Conservation (phyloP, 352 stramenopile species). For the Globisporangium yorkense region DNA sequence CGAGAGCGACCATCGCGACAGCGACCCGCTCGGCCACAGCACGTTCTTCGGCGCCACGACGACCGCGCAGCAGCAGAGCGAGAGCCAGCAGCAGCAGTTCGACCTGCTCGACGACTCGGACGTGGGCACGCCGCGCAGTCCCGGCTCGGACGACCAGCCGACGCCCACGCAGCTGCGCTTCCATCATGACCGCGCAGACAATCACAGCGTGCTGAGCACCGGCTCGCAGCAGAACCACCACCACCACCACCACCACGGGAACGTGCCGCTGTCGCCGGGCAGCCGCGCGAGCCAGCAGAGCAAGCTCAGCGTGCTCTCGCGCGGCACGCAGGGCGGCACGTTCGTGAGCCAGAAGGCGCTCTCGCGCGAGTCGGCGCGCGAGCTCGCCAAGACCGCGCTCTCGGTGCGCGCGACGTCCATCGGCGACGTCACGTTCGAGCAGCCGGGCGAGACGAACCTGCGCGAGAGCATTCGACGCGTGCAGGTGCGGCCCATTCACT, state of each 20-base stretch:
- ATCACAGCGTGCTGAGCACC: neutral
- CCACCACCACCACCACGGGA: neutral
- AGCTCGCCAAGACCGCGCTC: conserved; percentile 69
- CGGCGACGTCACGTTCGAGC: conserved; percentile 70
- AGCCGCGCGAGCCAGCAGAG: conserved; percentile 14
- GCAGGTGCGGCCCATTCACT: conserved; percentile 20
- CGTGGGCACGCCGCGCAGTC: conserved; percentile 6
- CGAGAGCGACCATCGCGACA: conserved; percentile 2
- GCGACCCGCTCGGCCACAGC: conserved; percentile 1
- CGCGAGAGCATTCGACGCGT: conserved; percentile 79
- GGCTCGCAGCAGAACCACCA: neutral
- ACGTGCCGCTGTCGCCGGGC: conserved; percentile 11
- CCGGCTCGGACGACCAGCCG: neutral
- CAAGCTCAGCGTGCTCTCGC: conserved; percentile 14
- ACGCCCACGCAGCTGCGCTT: neutral
- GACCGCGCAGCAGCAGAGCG: neutral
- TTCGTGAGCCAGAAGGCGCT: conserved; percentile 28
- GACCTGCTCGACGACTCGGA: conserved; percentile 2
- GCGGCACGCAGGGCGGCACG: conserved; percentile 10
- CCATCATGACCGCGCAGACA: neutral
- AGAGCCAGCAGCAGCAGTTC: conserved; percentile 2
- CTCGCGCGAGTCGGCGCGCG: conserved; percentile 42
- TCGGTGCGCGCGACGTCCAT: conserved; percentile 64
- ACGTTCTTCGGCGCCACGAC: conserved; percentile 7
- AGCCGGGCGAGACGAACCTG: conserved; percentile 48